Conservation (phyloP, 2,329 filamentous ascomycete genomes). For the Ceratocystis smalleyi region DNA sequence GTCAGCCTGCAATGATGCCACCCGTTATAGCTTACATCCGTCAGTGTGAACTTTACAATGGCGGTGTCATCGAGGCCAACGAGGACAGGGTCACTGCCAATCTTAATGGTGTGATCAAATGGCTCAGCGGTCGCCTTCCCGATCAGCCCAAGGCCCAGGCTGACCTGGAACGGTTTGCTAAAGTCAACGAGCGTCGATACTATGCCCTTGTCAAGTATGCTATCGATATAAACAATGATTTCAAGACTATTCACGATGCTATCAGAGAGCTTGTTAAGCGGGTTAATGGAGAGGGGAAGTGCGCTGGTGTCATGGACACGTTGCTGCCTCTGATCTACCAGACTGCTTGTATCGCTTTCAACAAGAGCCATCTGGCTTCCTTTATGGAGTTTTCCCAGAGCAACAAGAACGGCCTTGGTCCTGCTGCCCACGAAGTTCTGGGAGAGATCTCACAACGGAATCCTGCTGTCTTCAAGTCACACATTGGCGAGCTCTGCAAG, state of each 20-base stretch:
- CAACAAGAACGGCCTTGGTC: slow-evolving; percentile 62
- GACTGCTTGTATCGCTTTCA: slow-evolving; percentile 73
- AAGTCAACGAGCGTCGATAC: slow-evolving; percentile 72
- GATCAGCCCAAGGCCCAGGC: slow-evolving; percentile 55
- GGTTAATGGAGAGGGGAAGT: slow-evolving; percentile 34
- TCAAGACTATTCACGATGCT: slow-evolving; percentile 76
- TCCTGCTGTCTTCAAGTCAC: slow-evolving; percentile 80
- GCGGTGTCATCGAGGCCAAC: slow-evolving; percentile 62
- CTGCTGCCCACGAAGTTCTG: slow-evolving; percentile 71
- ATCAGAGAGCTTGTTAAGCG: slow-evolving; percentile 81
- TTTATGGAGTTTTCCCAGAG: slow-evolving; percentile 79
- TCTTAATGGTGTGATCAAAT: slow-evolving; percentile 57
- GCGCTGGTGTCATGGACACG: slow-evolving; percentile 56
- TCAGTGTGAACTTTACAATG: slow-evolving; percentile 79
- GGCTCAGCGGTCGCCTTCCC: slow-evolving; percentile 58
- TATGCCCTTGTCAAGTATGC: slow-evolving; percentile 83
- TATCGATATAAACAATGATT: slow-evolving; percentile 74
- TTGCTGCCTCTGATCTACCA: slow-evolving; percentile 71
- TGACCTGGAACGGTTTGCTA: slow-evolving; percentile 82
- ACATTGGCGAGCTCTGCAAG: slow-evolving; percentile 81
- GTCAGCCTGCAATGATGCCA: slow-evolving; percentile 58
- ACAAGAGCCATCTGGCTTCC: slow-evolving; percentile 79
- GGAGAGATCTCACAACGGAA: slow-evolving; percentile 84
- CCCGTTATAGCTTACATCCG: slow-evolving; percentile 63
- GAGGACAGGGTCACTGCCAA: slow-evolving; percentile 53